Base-by-base conservation (phyloP, 768 basidiomycete species). In the Lactarius vividus region DNA sequence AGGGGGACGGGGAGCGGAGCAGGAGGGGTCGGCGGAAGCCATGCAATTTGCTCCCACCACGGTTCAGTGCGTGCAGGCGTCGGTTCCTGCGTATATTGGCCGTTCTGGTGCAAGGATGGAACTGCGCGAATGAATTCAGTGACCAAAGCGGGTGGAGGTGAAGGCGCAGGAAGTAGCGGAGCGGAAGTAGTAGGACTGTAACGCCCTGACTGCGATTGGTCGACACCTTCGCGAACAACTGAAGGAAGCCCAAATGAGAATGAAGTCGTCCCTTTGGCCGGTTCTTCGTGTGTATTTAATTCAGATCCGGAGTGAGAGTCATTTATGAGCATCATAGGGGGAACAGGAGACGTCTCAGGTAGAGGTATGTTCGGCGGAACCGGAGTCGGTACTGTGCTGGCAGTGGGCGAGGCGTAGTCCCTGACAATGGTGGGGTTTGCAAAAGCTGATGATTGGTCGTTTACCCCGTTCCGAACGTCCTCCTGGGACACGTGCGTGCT, bases 81-180 rank as follows among this genome's bases (percentile, higher is more conserved):
- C 26, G 44, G 26, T 29, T 66, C 65, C 40, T 49, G 57, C 2
- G 20, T 54, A 33, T 59, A 20, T 29, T 44, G 57, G 39, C 6
- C 28, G 29, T 37, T 58, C 61, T 66, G 61, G 7, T 46, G 40
- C 33, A 59, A 55, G 13, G 61, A 66, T 35, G 65, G 65, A 62
- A 63, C 33, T 23, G 61, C 20, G 23, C 10, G 49, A 53, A 63
- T 54, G 26, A 67, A 67, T 2, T 63, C 66, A 42, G 57, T 67
- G 10, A 52, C 52, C 8, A 67, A 46, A 46, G 62, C 49, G 37
- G 62, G 66, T 46, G 66, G 62, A 44, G 61, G 61, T 33, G 66
- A 67, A n/a, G 66, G 66, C 33, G 55, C 66, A 29, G 66, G 66
- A 42, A 67, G 66, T 11, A 63, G 42, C 18, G 66, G 66, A 23